Evolutionary conservation across 192 early-diverging fungal species (phyloP).

Genomic region (Entomortierella lignicola): DNA sequence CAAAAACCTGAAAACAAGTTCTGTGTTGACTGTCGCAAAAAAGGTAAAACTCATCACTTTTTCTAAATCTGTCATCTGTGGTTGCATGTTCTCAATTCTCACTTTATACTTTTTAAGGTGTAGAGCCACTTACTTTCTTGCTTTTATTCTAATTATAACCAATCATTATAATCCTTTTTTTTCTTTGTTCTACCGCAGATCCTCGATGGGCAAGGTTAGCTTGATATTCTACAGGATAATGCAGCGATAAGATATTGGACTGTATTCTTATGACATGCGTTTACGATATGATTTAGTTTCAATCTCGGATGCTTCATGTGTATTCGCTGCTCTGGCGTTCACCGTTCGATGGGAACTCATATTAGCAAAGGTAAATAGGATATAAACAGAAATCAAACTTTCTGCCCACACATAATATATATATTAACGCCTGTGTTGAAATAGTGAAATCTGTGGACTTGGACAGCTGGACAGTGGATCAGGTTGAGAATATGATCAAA

Average conservation of each 20-base stretch:
- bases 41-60: constrained; percentile 59
- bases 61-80: not conserved
- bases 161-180: not conserved
- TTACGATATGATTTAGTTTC: constrained; percentile 17
- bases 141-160: not conserved
- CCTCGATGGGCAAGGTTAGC: constrained; percentile 50
- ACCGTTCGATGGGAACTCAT: constrained; percentile 87
- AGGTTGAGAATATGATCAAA: constrained; percentile 80
- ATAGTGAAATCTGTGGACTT: constrained; percentile 88
- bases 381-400: not conserved
- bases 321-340: constrained; percentile 76
- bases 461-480: constrained; percentile 83
- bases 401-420: too few relatives aligned
- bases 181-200: constrained; percentile 33
- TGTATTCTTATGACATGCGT: not conserved
- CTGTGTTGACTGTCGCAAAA: constrained; percentile 86
- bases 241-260: not conserved
- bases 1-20: constrained; percentile 73
- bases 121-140: not conserved
- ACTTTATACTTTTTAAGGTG: too few relatives aligned
- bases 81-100: too few relatives aligned
- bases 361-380: constrained; percentile 77
- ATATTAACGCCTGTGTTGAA: too few relatives aligned
- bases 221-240: not conserved
- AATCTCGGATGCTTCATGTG: constrained; percentile 73